Percentiles rank a stretch among this genome's conserved stretches.
Conservation (phyloP, 1,284 basidiomycete species). For the Cronartium quercuum region DNA sequence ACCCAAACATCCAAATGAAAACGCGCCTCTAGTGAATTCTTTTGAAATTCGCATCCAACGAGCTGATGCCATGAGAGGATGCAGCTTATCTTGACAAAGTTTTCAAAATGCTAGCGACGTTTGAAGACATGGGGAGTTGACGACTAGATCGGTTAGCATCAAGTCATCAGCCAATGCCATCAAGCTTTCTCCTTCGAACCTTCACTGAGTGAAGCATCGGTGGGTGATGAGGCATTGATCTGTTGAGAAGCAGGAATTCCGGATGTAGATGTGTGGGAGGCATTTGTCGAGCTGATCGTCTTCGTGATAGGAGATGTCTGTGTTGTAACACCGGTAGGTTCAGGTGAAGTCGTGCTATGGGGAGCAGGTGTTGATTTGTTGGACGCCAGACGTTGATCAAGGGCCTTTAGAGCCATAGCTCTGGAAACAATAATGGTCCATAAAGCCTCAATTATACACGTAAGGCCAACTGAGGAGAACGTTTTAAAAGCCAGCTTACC, state of each 20-base stretch:
- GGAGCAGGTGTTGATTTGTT: slow-evolving; percentile 7
- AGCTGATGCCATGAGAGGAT: too few species aligned
- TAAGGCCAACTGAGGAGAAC: not conserved
- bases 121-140: too few species aligned
- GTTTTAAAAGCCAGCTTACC: slow-evolving; percentile 55
- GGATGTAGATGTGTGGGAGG: not conserved
- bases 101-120: too few species aligned
- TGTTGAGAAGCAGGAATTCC: not conserved
- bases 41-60: too few species aligned
- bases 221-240: not conserved
- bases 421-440: slow-evolving; percentile 51
- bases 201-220: not conserved
- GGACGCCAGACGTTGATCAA: slow-evolving; percentile 77
- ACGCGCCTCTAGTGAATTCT: too few species aligned
- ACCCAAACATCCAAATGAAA: too few species aligned
- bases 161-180: not conserved
- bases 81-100: too few species aligned
- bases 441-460: not conserved
- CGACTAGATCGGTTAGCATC: too few species aligned
- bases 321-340: slow-evolving; percentile 3
- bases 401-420: slow-evolving; percentile 86
- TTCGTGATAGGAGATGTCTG: slow-evolving; percentile 6
- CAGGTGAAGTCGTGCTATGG: slow-evolving; percentile 16
- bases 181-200: not conserved
- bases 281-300: not conserved